phyloP scores from a whole-genome alignment of 805 yeast genomes.

The Candida tibetensis region DNA sequence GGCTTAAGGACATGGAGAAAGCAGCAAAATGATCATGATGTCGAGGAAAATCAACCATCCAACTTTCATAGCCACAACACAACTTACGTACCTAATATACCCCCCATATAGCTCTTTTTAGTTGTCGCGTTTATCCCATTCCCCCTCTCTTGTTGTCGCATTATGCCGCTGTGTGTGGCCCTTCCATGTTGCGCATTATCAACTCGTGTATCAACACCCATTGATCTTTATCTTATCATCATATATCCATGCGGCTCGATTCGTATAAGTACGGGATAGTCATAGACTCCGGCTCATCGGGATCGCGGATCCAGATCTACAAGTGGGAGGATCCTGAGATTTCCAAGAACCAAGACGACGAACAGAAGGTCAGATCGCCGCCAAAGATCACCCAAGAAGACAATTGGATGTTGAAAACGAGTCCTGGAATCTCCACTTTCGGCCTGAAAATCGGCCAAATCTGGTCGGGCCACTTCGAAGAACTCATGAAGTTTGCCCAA shows the following conservation, averaged over 20 bases:
- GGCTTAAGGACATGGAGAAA: too few relatives aligned
- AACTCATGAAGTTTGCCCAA: slow-evolving; percentile 67
- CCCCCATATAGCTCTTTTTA: too few relatives aligned
- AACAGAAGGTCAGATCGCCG: slow-evolving; percentile 48
- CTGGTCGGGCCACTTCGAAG: slow-evolving; percentile 69
- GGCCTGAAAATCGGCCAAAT: slow-evolving; percentile 47
- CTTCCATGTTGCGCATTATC: too few relatives aligned
- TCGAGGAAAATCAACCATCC: too few relatives aligned
- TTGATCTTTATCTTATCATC: too few relatives aligned
- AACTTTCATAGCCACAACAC: too few relatives aligned
- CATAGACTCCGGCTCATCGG: slow-evolving; percentile 94
- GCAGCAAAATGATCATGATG: too few relatives aligned
- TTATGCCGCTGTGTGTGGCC: too few relatives aligned
- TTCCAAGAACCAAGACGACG: slow-evolving; percentile 21
- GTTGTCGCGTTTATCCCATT: too few relatives aligned
- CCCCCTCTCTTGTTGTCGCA: too few relatives aligned
- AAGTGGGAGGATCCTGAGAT: slow-evolving; percentile 60
- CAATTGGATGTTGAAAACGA: slow-evolving; percentile 67
- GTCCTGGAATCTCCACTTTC: slow-evolving; percentile 83
- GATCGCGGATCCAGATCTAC: slow-evolving; percentile 83
- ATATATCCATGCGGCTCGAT: background rate
- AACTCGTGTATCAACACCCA: too few relatives aligned
- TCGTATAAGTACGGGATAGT: slow-evolving; percentile 70
- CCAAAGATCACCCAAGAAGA: slow-evolving; percentile 64
- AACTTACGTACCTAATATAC: too few relatives aligned